Evolutionary conservation across 108 stramenopile species (phyloP).

Genomic region (Discostella stelligeroides): DNA sequence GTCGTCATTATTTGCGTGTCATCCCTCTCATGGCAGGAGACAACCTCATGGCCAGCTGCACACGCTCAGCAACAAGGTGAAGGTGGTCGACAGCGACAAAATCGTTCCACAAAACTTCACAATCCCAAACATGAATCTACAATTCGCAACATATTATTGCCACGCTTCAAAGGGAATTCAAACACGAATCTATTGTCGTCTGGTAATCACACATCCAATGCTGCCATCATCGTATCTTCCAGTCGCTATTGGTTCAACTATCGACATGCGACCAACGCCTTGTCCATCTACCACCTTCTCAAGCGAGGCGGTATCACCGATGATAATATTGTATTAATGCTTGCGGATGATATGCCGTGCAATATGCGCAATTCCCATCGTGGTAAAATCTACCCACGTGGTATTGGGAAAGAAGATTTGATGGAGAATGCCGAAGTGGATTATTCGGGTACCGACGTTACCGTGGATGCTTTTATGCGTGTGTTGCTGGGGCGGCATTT

Average conservation of each 20-base stretch:
- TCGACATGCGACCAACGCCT: conserved; percentile 88
- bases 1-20: not conserved
- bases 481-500: conserved; percentile 65
- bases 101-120: conserved; percentile 8
- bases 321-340: conserved; percentile 87
- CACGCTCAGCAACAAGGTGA: not conserved
- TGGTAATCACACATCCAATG: conserved; percentile 50
- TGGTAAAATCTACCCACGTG: conserved; percentile 65
- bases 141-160: conserved; percentile 36
- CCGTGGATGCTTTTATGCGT: conserved; percentile 88
- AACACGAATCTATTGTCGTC: conserved; percentile 20
- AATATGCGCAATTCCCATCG: conserved; percentile 74
- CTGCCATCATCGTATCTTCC: conserved; percentile 82
- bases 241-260: conserved; percentile 95
- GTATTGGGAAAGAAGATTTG: conserved; percentile 55
- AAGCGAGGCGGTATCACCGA: conserved; percentile 73
- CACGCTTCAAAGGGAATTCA: conserved; percentile 9
- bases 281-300: conserved; percentile 73
- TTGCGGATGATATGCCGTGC: conserved; percentile 86
- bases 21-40: not conserved
- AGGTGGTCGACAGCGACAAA: no score
- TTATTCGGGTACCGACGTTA: conserved; percentile 94
- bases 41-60: not conserved
- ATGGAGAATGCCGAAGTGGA: conserved; percentile 80
- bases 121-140: conserved; percentile 37